Evolutionary conservation across 2,329 filamentous ascomycete species (phyloP).

Genomic region (Xylariaceae sp.): DNA sequence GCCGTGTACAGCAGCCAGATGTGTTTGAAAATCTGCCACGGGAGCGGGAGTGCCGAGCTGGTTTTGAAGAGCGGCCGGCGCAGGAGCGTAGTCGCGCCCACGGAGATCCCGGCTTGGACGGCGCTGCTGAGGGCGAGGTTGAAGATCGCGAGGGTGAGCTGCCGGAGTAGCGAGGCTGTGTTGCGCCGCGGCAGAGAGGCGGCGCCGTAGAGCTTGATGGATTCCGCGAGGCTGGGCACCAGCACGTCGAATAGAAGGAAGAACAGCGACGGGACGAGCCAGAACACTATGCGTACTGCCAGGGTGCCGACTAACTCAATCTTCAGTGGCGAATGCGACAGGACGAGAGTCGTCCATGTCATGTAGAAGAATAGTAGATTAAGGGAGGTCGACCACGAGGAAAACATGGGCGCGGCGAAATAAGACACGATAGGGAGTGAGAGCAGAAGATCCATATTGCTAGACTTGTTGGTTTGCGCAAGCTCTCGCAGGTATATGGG

Average conservation of each 20-base stretch:
- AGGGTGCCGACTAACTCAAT: slow-evolving; percentile 75
- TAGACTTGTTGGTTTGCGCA: not conserved
- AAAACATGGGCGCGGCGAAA: slow-evolving; percentile 61
- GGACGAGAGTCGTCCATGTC: slow-evolving; percentile 82
- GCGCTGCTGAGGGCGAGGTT: slow-evolving; percentile 50
- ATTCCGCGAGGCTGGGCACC: slow-evolving; percentile 68
- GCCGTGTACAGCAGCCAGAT: slow-evolving; percentile 45
- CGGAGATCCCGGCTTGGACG: slow-evolving; percentile 47
- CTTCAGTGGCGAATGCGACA: slow-evolving; percentile 73
- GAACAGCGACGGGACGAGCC: slow-evolving; percentile 70
- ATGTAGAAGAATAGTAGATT: slow-evolving; percentile 90
- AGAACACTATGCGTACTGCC: slow-evolving; percentile 69
- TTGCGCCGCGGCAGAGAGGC: slow-evolving; percentile 52
- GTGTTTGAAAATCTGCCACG: slow-evolving; percentile 57
- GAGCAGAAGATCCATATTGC: slow-evolving; percentile 65
- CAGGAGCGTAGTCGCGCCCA: slow-evolving; percentile 41
- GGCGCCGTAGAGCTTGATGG: slow-evolving; percentile 68
- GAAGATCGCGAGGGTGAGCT: slow-evolving; percentile 46
- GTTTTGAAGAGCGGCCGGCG: slow-evolving; percentile 50
- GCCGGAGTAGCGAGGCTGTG: slow-evolving; percentile 37
- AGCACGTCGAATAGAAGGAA: slow-evolving; percentile 74
- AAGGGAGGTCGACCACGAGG: slow-evolving; percentile 75
- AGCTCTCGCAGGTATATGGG: too few species aligned
- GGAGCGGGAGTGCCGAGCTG: slow-evolving; percentile 52
- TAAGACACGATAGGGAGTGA: slow-evolving; percentile 74